Base-by-base conservation (phyloP, 352 stramenopile genomes). In the Pythium dissimile region DNA sequence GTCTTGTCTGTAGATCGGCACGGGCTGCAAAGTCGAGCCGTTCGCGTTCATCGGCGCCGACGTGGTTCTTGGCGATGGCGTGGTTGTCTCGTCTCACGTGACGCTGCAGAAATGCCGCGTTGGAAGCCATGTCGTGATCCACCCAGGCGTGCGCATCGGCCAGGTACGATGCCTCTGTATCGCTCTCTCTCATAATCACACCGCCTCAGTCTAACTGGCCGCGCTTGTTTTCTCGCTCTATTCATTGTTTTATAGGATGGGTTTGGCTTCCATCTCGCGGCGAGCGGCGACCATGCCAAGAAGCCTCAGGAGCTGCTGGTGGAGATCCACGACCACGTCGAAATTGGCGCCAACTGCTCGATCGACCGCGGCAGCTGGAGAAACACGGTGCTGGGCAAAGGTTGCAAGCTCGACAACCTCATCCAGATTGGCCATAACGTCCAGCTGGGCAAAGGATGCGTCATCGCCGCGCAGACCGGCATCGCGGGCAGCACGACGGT, bases 341-440 rank as follows among this genome's bases (percentile, higher is more conserved):
- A 95, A 67, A 94, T 95, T 35, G 86, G 84, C 34, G 80, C 84
- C 0, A 94, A 94, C 59, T 85, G 64, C 30, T 75, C 82, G 15
- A 90, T 95, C 44, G 86, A 94, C 43, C 82, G 86, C 35, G 86
- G 84, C 13, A 94, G 84, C 63, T 95, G 86, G 86, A 76, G 86
- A 50, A 75, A 95, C 62, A 95, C 86, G 1, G 52, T 90, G 11
- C 66, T 95, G 13, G 77, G 80, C 16, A 63, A 58, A 54, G 79
- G 81, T 37, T 89, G 73, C 53, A 95, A 95, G 47, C 74, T 94
- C 30, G 86, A 95, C 65, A 95, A 94, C 43, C 55, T 94, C 52
- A 93, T 95, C 43, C 84, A 94, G 69, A 85, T 94, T 46, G 86
- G 84, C 3, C 86, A 95, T 70, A 95, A 95, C 32, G 84, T 94